phyloP scores from a whole-genome alignment of 768 basidiomycete genomes.

The Mrakia blollopis region DNA sequence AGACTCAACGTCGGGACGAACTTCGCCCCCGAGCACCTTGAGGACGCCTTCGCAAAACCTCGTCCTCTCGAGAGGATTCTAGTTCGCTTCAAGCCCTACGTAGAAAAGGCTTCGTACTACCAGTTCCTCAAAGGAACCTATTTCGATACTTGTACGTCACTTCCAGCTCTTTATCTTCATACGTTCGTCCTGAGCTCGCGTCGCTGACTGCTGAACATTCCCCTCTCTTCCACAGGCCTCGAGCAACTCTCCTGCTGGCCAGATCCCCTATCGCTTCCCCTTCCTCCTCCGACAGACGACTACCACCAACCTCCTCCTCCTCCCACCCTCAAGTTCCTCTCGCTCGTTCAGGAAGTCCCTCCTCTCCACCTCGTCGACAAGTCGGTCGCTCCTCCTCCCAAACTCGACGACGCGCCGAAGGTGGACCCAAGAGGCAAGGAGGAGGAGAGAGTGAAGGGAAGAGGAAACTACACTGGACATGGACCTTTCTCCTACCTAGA shows the following conservation, averaged over 20 bases:
- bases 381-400: slow-evolving; percentile 35
- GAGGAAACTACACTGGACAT: slow-evolving; percentile 25
- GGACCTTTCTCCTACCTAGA: slow-evolving; percentile 43
- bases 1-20: slow-evolving; percentile 68
- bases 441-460: slow-evolving; percentile 33
- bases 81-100: slow-evolving; percentile 77
- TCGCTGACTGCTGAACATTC: too few species aligned
- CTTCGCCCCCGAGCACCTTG: slow-evolving; percentile 75
- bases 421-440: slow-evolving; percentile 34
- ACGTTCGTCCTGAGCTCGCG: too few species aligned
- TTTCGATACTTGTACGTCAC: not conserved
- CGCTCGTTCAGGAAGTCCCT: slow-evolving; percentile 47
- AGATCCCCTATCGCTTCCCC: slow-evolving; percentile 53
- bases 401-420: slow-evolving; percentile 36
- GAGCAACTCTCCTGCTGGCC: slow-evolving; percentile 47
- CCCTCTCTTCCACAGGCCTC: not conserved
- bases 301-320: not conserved
- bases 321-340: slow-evolving; percentile 37
- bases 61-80: slow-evolving; percentile 55
- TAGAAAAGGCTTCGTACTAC: slow-evolving; percentile 66
- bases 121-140: slow-evolving; percentile 66
- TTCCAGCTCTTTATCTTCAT: too few species aligned
- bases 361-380: slow-evolving; percentile 38
- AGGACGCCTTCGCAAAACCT: slow-evolving; percentile 59
- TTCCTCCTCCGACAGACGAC: not conserved